Base-by-base conservation (phyloP, 2,329 filamentous ascomycete genomes). In the Diaporthe vexans region DNA sequence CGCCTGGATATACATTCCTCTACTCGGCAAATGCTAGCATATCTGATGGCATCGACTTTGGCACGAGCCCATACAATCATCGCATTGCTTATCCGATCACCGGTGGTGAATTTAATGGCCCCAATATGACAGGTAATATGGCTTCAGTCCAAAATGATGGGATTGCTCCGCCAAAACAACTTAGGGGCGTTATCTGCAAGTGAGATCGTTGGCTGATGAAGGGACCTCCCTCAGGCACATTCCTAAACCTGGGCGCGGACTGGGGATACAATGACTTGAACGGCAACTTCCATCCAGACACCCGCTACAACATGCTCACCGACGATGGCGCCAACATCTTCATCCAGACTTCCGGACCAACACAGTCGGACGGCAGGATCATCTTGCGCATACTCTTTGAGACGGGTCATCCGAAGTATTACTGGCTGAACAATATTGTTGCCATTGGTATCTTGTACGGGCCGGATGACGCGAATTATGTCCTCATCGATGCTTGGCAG, bases 1-100 rank as follows among this genome's bases (percentile, higher is more conserved):
- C 54, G n/a, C 54, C 54, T 57, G 54, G 54, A 35, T 57, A 57
- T 10, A 35, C 54, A 21, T 57, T 57, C 29, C 54, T 57, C 2
- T 57, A 57, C 54, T 57, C 54, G 8, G 54, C 54, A 57, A 57
- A 57, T 35, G 54, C 54, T 21, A 57, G 54, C n/a, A 57, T 57
- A 17, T 21, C 54, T 29, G 54, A 57, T 29, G 54, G 54, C 7
- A 57, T 57, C 29, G 54, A 57, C 21, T 57, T 57, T 57, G 54
- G 54, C 2, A 33, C 26, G 7, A 57, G 54, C 21, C 54, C 54
- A 21, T 57, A 57, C 54, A 57, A 57, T 17, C 54, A 57, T 17
- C 54, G 54, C 26, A 57, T 57, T 21, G 54, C 29, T 57, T 57
- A 57, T 4, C 54, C 54, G 0, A 57, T 57, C 54, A 57, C 54